Conservation (phyloP, 1,284 basidiomycete species). For the Trichosporon faecale region DNA sequence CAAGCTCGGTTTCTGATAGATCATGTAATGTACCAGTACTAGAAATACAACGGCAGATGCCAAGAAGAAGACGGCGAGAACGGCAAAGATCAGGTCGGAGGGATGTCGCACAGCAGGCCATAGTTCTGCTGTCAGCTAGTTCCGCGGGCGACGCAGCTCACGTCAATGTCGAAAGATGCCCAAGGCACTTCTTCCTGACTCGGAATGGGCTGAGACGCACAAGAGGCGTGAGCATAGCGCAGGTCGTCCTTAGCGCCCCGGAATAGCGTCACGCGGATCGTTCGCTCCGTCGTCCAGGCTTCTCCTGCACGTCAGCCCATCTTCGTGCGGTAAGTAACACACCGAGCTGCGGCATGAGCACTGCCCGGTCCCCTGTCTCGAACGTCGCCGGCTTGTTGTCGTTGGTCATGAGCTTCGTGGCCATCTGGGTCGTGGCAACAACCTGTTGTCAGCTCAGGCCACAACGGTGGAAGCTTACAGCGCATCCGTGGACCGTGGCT, state of each 20-base stretch:
- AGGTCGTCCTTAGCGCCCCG: conserved; percentile 40
- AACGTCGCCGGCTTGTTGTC: conserved; percentile 49
- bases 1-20: background rate
- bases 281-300: conserved; percentile 46
- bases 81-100: background rate
- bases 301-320: conserved; percentile 33
- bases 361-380: conserved; percentile 48
- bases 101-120: background rate
- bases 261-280: conserved; percentile 45
- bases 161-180: conserved; percentile 46
- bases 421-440: conserved; percentile 47
- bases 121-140: background rate
- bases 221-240: conserved; percentile 44
- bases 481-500: conserved; percentile 39
- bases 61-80: background rate
- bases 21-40: background rate
- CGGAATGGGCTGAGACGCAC: conserved; percentile 7
- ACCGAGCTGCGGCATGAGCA: conserved; percentile 52
- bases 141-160: conserved; percentile 22
- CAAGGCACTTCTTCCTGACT: conserved; percentile 29
- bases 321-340: background rate
- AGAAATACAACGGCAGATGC: background rate
- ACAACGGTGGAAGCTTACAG: conserved; percentile 29
- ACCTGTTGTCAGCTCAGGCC: conserved; percentile 32
- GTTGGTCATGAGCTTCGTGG: conserved; percentile 48